Evolutionary conservation across 2,329 filamentous ascomycete genomes (phyloP), one percentile per base, ranked within the genome.

Genomic region (Aspergillus sp.): DNA sequence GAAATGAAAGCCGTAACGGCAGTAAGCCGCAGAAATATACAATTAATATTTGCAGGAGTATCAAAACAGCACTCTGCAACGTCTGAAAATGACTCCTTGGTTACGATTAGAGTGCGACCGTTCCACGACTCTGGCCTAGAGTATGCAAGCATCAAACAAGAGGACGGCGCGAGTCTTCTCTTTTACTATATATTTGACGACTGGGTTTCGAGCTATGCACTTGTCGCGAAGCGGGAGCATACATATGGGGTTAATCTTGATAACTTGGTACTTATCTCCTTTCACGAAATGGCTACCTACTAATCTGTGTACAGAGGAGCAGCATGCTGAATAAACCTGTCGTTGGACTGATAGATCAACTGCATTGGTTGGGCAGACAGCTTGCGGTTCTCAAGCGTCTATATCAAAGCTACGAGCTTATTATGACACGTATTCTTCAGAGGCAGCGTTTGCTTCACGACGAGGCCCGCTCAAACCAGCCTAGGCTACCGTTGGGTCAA

Each of bases 111-210:
- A 57, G 72, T 81, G 53, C 68, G 79, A 52, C 70, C 74, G 58
- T 70, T 73, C 49, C 66, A 65, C 42, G 64, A 70, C 56, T 49
- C 64, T 45, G 60, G 66, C 47, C 64, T 68, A 20, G 66, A 74
- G 38, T 64, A 71, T 58, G 66, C 75, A 6, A 78, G 62, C 48
- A 75, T 73, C 51, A 71, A 71, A 26, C 69, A 71, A 43, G 70
- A 80, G 2, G 84, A 87, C 60, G 80, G 81, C 0, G 81, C 85
- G 0, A 85, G 84, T 32, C 65, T 88, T n/a, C 73, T 88, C 2
- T 85, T 88, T 67, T 88, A 87, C 66, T 88, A 87, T 68, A 77
- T 88, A 2, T 88, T 88, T 64, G 85, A 88, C 66, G 86, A 88
- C 66, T 88, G 85, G 85, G 80, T 83, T 50, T 84, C 84, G 11